These are phyloP conservation scores for Xerocomellus intermedius DNA, from an alignment of 768 basidiomycete species.

Conservation along the genomic window DNA sequence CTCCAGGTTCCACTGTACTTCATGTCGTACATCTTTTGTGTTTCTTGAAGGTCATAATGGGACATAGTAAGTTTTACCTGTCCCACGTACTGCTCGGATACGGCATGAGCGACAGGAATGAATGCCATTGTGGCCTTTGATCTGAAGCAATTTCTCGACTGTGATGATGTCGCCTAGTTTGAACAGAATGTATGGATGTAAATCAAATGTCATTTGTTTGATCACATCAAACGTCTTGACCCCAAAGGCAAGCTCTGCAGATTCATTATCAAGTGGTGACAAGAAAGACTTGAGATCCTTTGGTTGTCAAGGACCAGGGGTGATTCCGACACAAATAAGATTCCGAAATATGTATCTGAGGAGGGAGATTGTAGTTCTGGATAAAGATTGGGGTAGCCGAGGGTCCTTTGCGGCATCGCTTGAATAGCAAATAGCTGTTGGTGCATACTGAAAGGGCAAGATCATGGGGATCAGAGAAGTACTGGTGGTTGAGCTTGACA, in stretches of 20 bases:
- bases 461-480: slow-evolving; percentile 40
- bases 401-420: slow-evolving; percentile 16
- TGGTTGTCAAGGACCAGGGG: slow-evolving; percentile 46
- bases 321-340: slow-evolving; percentile 40
- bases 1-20: background rate
- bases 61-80: background rate
- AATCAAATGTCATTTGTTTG: no score
- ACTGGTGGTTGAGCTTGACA: slow-evolving; percentile 20
- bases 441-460: slow-evolving; percentile 42
- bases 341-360: slow-evolving; percentile 34
- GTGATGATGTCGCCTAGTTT: slow-evolving; percentile 37
- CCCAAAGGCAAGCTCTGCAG: slow-evolving; percentile 35
- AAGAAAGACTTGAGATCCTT: slow-evolving; percentile 41
- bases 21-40: no score
- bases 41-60: background rate
- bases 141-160: slow-evolving; percentile 29
- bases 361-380: slow-evolving; percentile 44
- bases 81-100: slow-evolving; percentile 24
- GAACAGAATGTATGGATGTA: slow-evolving; percentile 33
- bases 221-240: slow-evolving; percentile 9
- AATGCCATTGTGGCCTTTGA: slow-evolving; percentile 39
- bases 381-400: slow-evolving; percentile 43
- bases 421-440: slow-evolving; percentile 44
- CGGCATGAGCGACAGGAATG: slow-evolving; percentile 36
- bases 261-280: slow-evolving; percentile 36